A percentile compares a stretch with the other conserved stretches of the same genome.
These are phyloP conservation scores for Phyllosticta citriasiana DNA, from an alignment of 2,329 filamentous ascomycete species.

Conservation along the genomic window DNA sequence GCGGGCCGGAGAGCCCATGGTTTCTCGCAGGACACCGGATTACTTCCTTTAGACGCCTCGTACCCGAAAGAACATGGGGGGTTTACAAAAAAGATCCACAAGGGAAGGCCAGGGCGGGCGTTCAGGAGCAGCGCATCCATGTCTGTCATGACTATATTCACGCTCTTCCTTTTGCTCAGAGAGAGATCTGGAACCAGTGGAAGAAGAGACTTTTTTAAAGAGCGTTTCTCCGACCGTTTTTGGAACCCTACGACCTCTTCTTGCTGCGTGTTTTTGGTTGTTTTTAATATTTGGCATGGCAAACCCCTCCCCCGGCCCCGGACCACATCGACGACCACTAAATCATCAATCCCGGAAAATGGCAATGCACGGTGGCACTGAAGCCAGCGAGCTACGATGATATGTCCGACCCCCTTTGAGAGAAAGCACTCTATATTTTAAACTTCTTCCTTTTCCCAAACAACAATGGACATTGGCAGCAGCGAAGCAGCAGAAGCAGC, in stretches of 20 bases:
- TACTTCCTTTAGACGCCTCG: slow-evolving; percentile 76
- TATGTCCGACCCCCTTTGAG: not conserved
- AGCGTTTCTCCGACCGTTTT: not conserved
- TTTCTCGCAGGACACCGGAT: slow-evolving; percentile 86
- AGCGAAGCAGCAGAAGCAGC: not conserved
- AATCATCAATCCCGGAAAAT: not conserved
- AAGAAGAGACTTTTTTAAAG: not conserved
- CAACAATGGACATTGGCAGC: not conserved
- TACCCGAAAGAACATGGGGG: not conserved
- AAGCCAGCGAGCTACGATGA: not conserved
- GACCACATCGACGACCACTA: not conserved
- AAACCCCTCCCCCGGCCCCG: no score
- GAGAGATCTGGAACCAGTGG: not conserved
- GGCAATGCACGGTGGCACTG: not conserved
- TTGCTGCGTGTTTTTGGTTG: not conserved
- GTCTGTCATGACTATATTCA: not conserved
- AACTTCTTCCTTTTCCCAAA: not conserved
- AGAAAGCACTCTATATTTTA: not conserved
- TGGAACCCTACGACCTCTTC: not conserved
- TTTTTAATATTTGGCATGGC: not conserved
- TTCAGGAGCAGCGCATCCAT: not conserved
- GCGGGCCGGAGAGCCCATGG: slow-evolving; percentile 95
- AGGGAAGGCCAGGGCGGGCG: not conserved
- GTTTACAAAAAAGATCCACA: not conserved
- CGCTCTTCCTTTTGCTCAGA: not conserved